Base-by-base conservation (phyloP, 176 grass and related monocot species). In the Eragrostis curvula region DNA sequence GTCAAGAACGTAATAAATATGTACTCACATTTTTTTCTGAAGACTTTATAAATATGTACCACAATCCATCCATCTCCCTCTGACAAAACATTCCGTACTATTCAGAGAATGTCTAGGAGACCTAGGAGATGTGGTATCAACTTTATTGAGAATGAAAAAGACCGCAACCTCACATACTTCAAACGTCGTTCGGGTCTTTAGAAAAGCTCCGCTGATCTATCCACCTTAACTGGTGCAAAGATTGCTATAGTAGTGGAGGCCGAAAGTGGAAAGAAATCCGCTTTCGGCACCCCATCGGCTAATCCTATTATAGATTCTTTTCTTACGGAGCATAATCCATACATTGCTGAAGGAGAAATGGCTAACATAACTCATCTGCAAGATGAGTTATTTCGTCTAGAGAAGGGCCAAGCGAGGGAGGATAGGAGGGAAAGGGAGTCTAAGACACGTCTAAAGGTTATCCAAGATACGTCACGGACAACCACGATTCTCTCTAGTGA, bases 201-300 rank as follows among this genome's bases (percentile, higher is more conserved):
- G 14, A 82, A 82, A 21, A 1, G 42, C 5, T 8, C 20, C 5
- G 12, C 55, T 6, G 55, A 82, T 57, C 5, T 82, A 14, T 39
- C 55, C 28, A 61, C 80, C 27, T 57, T 72, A 69, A 73, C 68
- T 5, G 18, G 80, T 1, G 43, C 68, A 6, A 82, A 21, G 17
- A 5, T 39, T 25, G 80, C 21, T 36, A 5, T 82, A 4, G 29
- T 49, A 5, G 5, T 82, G 1, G 20, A 81, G 66, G 12, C 21
- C 2, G 39, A 70, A 18, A 55, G 10, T 0, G 66, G 25, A 2
- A 73, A 82, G 20, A n/a, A 39, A 39, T 52, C 14, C 14, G 12
- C 62, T 43, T 84, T 84, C 8, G 81, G 81, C 32, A 15, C 71
- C 5, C 81, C 81, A 9, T 67, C 28, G 0, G 10, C 25, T 52